phyloP scores from a whole-genome alignment of 768 basidiomycete species.

The Leccinum boreale region DNA sequence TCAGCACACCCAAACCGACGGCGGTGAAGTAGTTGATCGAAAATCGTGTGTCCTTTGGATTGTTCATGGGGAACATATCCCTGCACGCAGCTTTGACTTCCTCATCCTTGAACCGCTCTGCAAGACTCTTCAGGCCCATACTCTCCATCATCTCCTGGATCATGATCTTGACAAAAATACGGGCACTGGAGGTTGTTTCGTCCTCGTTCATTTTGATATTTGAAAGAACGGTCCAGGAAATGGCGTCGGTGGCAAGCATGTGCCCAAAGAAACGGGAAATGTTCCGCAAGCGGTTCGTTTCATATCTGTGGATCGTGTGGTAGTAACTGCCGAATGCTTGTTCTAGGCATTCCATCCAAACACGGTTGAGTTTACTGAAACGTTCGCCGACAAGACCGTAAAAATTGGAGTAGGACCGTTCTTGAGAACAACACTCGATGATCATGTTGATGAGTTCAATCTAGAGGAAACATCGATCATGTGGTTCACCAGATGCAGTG shows the following conservation, averaged over 20 bases:
- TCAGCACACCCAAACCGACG: constrained; percentile 84
- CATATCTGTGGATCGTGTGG: constrained; percentile 96
- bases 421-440: constrained; percentile 99
- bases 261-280: constrained; percentile 98
- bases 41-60: constrained; percentile 95
- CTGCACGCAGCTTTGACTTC: constrained; percentile 70
- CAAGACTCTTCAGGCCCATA: constrained; percentile 85
- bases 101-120: constrained; percentile 86
- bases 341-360: constrained; percentile 91
- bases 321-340: constrained; percentile 87
- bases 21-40: constrained; percentile 98
- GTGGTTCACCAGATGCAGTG: not conserved
- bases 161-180: constrained; percentile 97
- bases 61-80: constrained; percentile 93
- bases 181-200: constrained; percentile 91
- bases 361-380: constrained; percentile 92
- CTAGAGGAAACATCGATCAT: constrained; percentile 37
- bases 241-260: constrained; percentile 77
- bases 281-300: constrained; percentile 96
- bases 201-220: constrained; percentile 94
- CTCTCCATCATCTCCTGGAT: constrained; percentile 93
- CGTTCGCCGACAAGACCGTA: constrained; percentile 96
- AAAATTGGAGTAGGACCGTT: constrained; percentile 96
- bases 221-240: constrained; percentile 86
- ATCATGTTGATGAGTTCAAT: constrained; percentile 98